These are phyloP conservation scores for Aspergillus uvarum DNA, from an alignment of 2,329 filamentous ascomycete species.

Conservation along the genomic window DNA sequence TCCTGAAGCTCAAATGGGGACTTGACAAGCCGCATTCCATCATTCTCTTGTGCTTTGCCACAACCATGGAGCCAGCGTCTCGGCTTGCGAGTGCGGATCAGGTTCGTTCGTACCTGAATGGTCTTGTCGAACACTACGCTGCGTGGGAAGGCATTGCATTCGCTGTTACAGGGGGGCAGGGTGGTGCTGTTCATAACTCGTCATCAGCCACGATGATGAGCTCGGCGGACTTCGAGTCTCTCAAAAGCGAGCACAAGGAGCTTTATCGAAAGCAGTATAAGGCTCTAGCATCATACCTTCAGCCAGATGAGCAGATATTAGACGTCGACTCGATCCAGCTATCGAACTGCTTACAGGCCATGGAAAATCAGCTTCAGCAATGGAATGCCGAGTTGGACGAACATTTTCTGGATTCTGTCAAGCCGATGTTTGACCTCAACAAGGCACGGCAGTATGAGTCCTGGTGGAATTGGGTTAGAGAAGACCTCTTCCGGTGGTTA, in stretches of 20 bases:
- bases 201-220: background rate
- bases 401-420: conserved; percentile 30
- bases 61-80: conserved; percentile 21
- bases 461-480: conserved; percentile 38
- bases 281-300: conserved; percentile 11
- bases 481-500: conserved; percentile 23
- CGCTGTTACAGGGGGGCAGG: background rate
- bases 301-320: background rate
- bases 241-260: conserved; percentile 6
- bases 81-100: conserved; percentile 18
- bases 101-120: conserved; percentile 26
- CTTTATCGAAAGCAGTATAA: conserved; percentile 13
- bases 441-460: conserved; percentile 35
- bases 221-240: background rate
- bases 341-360: background rate
- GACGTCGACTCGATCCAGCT: background rate
- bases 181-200: background rate
- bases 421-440: conserved; percentile 28
- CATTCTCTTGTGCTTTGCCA: conserved; percentile 24
- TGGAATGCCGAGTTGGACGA: conserved; percentile 34
- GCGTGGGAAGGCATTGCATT: conserved; percentile 15
- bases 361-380: conserved; percentile 23
- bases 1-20: conserved; percentile 30
- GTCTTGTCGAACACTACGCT: conserved; percentile 19
- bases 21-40: conserved; percentile 21